Base-by-base conservation (phyloP, 139 green algal species). In the Chlorella sorokiniana region DNA sequence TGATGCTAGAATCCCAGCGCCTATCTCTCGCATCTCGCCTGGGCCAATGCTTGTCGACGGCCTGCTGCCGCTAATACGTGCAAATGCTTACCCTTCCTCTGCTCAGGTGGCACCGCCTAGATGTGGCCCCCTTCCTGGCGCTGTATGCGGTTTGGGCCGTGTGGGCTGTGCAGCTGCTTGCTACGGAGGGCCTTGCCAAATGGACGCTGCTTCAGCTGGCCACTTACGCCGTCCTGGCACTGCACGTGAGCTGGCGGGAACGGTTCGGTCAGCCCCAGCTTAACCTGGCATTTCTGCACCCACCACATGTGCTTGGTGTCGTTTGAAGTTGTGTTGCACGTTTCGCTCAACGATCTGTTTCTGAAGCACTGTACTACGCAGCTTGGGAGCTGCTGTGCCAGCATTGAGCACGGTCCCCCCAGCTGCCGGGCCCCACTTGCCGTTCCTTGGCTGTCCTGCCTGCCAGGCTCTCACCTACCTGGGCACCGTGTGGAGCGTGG, bases 401-500 rank as follows among this genome's bases (percentile, higher is more conserved):
- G 63, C 63, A 69, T 5, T 3, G 63, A 9, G 31, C 68, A 54
- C 7, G 65, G 65, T 16, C 65, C 8, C 33, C 35, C 20, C 29
- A 48, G 67, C 37, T 5, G 18, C 31, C 18, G 18, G 20, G 22
- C 65, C 9, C 6, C 11, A 14, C 20, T 35, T 29, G 8, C 40
- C 25, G 1, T 1, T 45, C 62, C 62, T 16, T 7, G 3, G 6
- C 5, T 40, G 25, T 29, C 68, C 25, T 27, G 0, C 25, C 23
- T 25, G 3, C 8, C 77, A 88, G 65, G 70, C 64, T 20, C 61
- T 86, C 11, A 31, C 82, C 40, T 85, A 83, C 51, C 73, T 88
- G 71, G 70, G 62, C 40, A 81, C 59, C 0, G 73, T 86, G 33
- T 89, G 85, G 85, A 89, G 85, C 45, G 81, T 89, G 44, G 75